Base-by-base conservation (phyloP, 2,329 filamentous ascomycete genomes). In the Neonectria ditissima region DNA sequence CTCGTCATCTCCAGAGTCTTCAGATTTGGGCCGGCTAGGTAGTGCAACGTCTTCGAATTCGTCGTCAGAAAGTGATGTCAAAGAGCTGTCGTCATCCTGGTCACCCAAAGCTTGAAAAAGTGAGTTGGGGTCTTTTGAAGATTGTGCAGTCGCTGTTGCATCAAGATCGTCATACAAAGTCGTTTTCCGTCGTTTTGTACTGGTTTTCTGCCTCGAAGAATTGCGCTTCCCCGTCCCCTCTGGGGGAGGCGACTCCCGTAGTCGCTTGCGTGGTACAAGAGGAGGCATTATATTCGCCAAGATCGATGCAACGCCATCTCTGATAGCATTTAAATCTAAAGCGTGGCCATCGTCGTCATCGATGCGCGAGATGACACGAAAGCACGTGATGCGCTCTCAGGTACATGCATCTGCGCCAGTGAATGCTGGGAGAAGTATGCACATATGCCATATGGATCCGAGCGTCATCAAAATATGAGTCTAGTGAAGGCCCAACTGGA, bases 101-200 rank as follows among this genome's bases (percentile, higher is more conserved):
- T 81, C 80, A 10, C 80, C 79, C 57, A 87, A 78, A 9, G 79
- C 77, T 11, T 80, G 76, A 4, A 87, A 72, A 1, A 80, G 70
- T 0, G 81, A 80, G 32, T 78, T 81, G 1, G 79, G 78, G 32
- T 80, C 79, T 55, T 82, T 80, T 9, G 78, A 79, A 0, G 82
- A 82, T 4, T 80, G 76, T 1, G 81, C 79, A 14, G 81, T 83
- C 6, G 80, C 75, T 9, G 77, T 76, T 18, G 85, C 82, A 72
- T 90, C 87, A 22, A 90, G 79, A 55, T 87, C 87, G 64, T 90
- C 88, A 69, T 88, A 90, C 3, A 90, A 75, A 0, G 87, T 89
- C 10, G 82, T 72, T 72, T 87, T 90, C 55, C 86, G 83, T 59
- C 65, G 69, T 41, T 63, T 67, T 18, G 67, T 45, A 9, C 62